These are phyloP conservation scores for Rhamnella rubrinervis DNA, from an alignment of 331 rosid species.

Conservation along the genomic window DNA sequence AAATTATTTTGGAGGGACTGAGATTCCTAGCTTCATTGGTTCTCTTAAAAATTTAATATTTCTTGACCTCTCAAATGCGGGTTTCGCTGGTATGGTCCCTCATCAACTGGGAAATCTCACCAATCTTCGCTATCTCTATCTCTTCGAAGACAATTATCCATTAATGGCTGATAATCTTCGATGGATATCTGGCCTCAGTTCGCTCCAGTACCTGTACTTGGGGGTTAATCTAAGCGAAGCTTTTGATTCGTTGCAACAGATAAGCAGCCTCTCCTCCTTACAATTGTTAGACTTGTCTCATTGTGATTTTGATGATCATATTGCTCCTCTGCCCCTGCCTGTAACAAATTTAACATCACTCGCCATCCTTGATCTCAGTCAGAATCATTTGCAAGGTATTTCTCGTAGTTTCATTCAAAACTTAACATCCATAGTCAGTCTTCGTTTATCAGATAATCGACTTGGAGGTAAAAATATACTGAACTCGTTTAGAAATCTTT, in stretches of 20 bases:
- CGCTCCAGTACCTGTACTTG: conserved; percentile 26
- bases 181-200: conserved; percentile 30
- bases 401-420: conserved; percentile 17
- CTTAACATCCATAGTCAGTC: conserved; percentile 2
- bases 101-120: conserved; percentile 18
- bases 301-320: conserved; percentile 13
- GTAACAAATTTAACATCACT: not conserved
- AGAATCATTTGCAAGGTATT: not conserved
- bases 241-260: conserved; percentile 15
- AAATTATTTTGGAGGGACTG: not conserved
- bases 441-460: not conserved
- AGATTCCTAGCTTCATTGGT: conserved; percentile 28
- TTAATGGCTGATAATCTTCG: conserved; percentile 6
- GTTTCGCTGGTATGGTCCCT: conserved; percentile 2
- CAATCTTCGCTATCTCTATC: not conserved
- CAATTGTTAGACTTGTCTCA: not conserved
- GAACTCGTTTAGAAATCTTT: not conserved
- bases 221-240: conserved; percentile 2
- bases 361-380: not conserved
- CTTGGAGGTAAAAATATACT: conserved; percentile 3
- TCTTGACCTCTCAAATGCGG: conserved; percentile 7
- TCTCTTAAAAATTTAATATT: conserved; percentile 11
- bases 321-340: not conserved
- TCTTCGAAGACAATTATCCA: accelerated
- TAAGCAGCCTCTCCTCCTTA: conserved; percentile 34